These are phyloP conservation scores for Alloteropsis angusta DNA, from an alignment of 202 grass and related monocot species.

Conservation along the genomic window DNA sequence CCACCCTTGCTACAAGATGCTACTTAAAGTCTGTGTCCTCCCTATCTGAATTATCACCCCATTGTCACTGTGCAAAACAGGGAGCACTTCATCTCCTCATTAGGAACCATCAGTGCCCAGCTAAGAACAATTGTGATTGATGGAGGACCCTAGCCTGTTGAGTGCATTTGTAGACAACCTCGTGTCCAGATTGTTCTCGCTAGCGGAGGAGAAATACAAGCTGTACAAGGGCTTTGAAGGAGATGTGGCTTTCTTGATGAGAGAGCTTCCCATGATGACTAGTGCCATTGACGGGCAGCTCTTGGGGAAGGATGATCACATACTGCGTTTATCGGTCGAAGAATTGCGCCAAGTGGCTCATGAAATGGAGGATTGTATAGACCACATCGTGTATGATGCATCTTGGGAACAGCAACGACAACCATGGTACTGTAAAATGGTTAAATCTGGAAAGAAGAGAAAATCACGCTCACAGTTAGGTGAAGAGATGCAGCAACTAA, in stretches of 20 bases:
- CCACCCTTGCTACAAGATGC: neutral
- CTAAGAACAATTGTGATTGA: neutral
- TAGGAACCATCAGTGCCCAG: neutral
- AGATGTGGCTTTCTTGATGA: neutral
- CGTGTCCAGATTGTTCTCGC: neutral
- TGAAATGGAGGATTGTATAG: neutral
- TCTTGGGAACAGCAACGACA: neutral
- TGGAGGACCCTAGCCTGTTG: neutral
- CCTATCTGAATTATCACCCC: neutral
- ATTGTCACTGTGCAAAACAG: neutral
- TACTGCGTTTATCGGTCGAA: neutral
- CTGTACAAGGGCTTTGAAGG: neutral
- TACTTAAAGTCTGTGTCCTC: neutral
- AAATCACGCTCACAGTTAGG: neutral
- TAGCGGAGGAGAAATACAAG: neutral
- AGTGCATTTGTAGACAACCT: neutral
- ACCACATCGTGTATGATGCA: neutral
- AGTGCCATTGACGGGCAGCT: neutral
- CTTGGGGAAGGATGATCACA: neutral
- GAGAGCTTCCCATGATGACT: neutral
- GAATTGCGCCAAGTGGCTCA: neutral
- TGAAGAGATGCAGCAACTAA: neutral
- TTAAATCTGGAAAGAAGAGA: neutral
- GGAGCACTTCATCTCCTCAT: neutral
- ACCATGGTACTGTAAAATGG: neutral